Base-by-base conservation (phyloP, 306 rosid genomes). In the Vachellia collinsii region DNA sequence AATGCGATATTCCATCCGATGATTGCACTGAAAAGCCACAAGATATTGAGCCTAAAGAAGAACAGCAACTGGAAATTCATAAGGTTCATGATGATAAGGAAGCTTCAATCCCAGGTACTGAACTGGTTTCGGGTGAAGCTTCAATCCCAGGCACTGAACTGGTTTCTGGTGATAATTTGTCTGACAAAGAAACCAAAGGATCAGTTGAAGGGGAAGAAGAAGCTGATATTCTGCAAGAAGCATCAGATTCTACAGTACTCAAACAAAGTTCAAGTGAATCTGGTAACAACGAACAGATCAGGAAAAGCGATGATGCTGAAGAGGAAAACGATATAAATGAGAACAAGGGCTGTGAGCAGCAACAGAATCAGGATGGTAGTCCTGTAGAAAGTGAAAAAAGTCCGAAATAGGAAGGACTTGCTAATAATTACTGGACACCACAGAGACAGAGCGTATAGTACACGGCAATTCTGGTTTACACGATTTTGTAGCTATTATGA, bases 131-230 rank as follows among this genome's bases (percentile, higher is more conserved):
- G 75, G 58, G 76, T 56, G 86, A 56, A 23, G 58, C 66, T 39
- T 63, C 85, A 68, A 68, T 68, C 74, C 65, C 78, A 29, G 75
- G 34, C 58, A 79, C 77, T 76, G 90, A 84, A 58, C 88, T 44
- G 38, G 81, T 61, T 46, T 47, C 83, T 77, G 56, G 79, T 54
- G 86, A 81, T 75, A 81, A 65, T 77, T 51, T 78, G 43, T 70
- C 83, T 8, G 83, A 62, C 16, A 77, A 80, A 76, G 89, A 70
- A 77, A 79, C 67, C 42, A 67, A 84, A 77, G 83, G 73, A 75
- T 79, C 70, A 23, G 64, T 5, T 10, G 56, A 77, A 80, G 76
- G 46, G 22, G 65, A 81, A 51, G 17, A 62, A 53, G 71, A 6
- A 34, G 67, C 42, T 64, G 86, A 71, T 75, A 36, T 42, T n/a